Evolutionary conservation across 257 asterid genomes (phyloP), one percentile per base, ranked within the genome.

Genomic region (Buddleja alternifolia): DNA sequence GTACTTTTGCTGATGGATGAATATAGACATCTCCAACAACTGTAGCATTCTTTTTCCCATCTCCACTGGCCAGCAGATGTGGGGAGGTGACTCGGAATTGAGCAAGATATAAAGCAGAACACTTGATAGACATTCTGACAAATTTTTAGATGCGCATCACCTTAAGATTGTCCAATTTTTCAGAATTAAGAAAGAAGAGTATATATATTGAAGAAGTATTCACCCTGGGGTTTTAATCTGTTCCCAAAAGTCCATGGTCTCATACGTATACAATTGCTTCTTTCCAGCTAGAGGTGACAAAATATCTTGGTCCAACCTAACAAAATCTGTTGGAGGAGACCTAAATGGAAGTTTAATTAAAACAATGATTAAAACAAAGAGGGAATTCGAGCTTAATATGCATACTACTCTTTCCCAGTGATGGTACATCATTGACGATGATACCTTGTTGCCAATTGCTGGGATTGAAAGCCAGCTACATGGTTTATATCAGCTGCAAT

Each of bases 191-290:
- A 56, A 71, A 61, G 12, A 70, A 69, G 48, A 45, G 56, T 46
- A 45, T 23, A 17, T 24, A 23, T 1, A 45, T 51, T 32, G 48
- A 71, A 56, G 15, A 29, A 65, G 48, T 15, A 58, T 52, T 42
- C 78, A 90, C 97, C 90, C 96, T 51, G 96, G 96, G 19, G 90
- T 86, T 75, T 88, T 91, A 82, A 91, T 91, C 73, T 91, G 97
- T 77, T 91, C 96, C 97, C 97, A 91, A 69, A 88, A 91, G 73
- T 86, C 96, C 54, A 74, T 76, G 34, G 94, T 88, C 86, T 88
- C 88, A 9, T 88, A 83, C 7, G 90, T 85, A 72, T 75, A 91
- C 53, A 88, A 71, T 66, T 86, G 75, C 84, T 86, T 88, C 85
- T 85, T 91, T 67, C 96, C 97, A 46, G 96, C 97, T 74, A 91